A percentile compares a stretch with the other conserved stretches of the same genome.
Evolutionary conservation across 192 early-diverging fungal genomes (phyloP).

Genomic region (Gamsiella multidivaricata): DNA sequence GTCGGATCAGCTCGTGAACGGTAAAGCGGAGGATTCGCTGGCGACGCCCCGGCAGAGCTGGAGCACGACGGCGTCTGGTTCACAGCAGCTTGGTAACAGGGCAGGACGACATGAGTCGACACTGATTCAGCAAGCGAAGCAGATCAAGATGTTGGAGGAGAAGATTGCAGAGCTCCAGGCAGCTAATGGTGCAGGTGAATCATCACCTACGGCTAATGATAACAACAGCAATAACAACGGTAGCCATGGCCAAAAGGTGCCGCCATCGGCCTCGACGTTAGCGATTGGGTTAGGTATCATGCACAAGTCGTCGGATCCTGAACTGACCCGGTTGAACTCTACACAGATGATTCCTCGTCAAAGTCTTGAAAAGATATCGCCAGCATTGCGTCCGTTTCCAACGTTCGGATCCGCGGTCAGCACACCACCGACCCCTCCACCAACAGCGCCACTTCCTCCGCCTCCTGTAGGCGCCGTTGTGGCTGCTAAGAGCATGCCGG

Average conservation of each 20-base stretch:
- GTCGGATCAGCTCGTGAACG: slow-evolving; percentile 8
- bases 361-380: slow-evolving; percentile 22
- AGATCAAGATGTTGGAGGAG: slow-evolving; percentile 54
- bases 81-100: slow-evolving; percentile 9
- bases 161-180: slow-evolving; percentile 47
- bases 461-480: slow-evolving; percentile 15
- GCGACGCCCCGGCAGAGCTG: slow-evolving; percentile 49
- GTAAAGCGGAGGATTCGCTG: slow-evolving; percentile 34
- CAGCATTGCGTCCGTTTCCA: slow-evolving; percentile 17
- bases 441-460: slow-evolving; percentile 24
- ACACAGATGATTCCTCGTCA: not conserved
- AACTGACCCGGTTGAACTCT: slow-evolving; percentile 2
- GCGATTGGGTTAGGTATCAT: slow-evolving; percentile 30
- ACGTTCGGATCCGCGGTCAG: slow-evolving; percentile 1
- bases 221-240: too few species aligned
- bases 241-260: too few species aligned
- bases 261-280: slow-evolving; percentile 9
- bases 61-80: slow-evolving; percentile 22
- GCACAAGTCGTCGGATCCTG: slow-evolving; percentile 29
- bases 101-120: slow-evolving; percentile 49
- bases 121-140: slow-evolving; percentile 38
- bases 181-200: slow-evolving; percentile 16
- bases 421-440: slow-evolving; percentile 39
- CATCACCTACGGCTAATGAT: too few species aligned
- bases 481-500: slow-evolving; percentile 4